Evolutionary conservation across 345 rosid genomes (phyloP).

Genomic region (Syzygium aromaticum): DNA sequence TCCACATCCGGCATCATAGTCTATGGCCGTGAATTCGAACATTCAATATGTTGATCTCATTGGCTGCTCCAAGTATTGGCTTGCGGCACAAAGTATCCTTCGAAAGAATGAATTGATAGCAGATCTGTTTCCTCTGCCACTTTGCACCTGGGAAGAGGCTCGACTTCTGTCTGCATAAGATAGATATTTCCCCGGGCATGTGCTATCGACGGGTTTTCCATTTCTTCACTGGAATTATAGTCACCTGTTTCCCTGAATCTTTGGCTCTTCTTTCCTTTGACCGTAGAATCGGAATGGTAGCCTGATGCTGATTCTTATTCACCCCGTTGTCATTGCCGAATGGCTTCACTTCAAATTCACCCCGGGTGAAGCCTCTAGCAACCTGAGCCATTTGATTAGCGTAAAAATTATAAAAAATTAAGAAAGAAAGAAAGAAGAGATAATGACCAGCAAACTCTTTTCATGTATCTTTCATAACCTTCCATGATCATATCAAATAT

Average conservation of each 20-base stretch:
- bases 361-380: conserved; percentile 76
- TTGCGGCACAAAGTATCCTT: background rate
- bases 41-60: background rate
- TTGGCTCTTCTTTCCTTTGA: conserved; percentile 43
- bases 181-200: background rate
- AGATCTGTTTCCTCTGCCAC: background rate
- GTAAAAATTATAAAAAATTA: background rate
- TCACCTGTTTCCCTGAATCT: conserved; percentile 57
- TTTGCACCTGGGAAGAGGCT: background rate
- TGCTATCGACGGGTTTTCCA: conserved; percentile 25
- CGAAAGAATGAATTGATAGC: background rate
- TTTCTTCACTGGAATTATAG: conserved; percentile 64
- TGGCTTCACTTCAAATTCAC: conserved; percentile 75
- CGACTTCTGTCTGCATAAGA: background rate
- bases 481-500: background rate
- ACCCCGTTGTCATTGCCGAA: conserved; percentile 53
- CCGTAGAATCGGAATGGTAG: conserved; percentile 48
- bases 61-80: background rate
- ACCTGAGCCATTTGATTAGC: conserved; percentile 32
- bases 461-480: background rate
- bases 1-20: background rate
- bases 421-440: background rate
- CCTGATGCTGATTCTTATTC: conserved; percentile 44
- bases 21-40: background rate
- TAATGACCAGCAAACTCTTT: background rate